Evolutionary conservation across 371 early-diverging fungal species (phyloP), one percentile per base, ranked within the genome.

Genomic region (Haplosporangium sp.): DNA sequence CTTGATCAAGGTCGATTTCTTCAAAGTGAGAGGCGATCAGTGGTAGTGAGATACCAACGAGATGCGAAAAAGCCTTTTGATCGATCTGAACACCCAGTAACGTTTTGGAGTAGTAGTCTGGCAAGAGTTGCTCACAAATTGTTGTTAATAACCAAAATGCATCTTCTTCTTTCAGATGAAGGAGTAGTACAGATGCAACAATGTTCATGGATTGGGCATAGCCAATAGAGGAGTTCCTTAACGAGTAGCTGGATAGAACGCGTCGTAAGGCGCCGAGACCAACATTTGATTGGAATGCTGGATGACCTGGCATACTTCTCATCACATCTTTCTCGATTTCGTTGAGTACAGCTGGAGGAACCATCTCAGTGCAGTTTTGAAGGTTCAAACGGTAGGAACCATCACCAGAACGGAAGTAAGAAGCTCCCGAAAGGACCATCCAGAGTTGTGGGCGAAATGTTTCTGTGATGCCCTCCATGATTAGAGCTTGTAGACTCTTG

Each of bases 201-300:
- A 92, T 89, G 69, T 92, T 92, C 59, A 92, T 82, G 2, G 92
- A 91, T 65, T 92, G 92, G 0, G 91, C 91, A 76, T 92, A 92
- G 9, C 93, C 93, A 11, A 92, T 85, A 0, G 84, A 74, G 0
- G 91, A 87, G 65, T 92, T 92, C 7, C 92, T 72, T 86, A 85
- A 88, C 10, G 92, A 88, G 70, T 89, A 92, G 5, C 89, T 85
- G 35, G 84, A 84, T 57, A 92, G 77, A 9, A 92, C 78, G 1
- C 93, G 71, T 38, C 93, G 83, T 20, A 92, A 72, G 0, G 91
- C 89, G 40, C 87, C 86, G 3, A 88, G 78, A 3, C 93, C 93
- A 8, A 84, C 65, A 1, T 77, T 59, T 0, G 87, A 84, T 70
- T 91, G 89, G 67, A 86, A 92, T 2, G 91, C 93, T 1, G 89